Evolutionary conservation across 2,329 filamentous ascomycete species (phyloP).

Genomic region (Fusarium sp.): DNA sequence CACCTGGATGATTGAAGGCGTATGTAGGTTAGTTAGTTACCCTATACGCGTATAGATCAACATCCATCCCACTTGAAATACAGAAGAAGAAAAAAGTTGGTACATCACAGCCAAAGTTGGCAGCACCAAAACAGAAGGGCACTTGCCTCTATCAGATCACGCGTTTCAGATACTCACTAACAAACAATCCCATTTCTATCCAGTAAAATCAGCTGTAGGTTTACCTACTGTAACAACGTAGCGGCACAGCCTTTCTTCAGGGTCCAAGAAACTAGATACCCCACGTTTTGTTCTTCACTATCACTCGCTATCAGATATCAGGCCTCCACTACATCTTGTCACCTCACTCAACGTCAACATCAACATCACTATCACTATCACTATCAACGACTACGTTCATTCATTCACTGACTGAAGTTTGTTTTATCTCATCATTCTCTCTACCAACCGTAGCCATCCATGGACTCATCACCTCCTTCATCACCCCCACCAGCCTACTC

Average conservation of each 20-base stretch:
- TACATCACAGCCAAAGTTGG: conserved; percentile 11
- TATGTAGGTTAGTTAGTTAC: background rate
- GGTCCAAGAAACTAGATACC: conserved; percentile 15
- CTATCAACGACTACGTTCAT: background rate
- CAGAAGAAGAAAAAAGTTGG: conserved; percentile 2
- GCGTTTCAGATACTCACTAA: conserved; percentile 18
- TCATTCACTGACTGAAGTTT: background rate
- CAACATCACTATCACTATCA: background rate
- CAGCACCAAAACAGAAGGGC: background rate
- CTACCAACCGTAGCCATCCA: conserved; percentile 11
- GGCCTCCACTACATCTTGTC: background rate
- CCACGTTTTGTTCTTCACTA: conserved; percentile 19
- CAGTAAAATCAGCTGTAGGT: background rate
- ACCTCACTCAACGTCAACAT: conserved; percentile 7
- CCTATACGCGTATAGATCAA: background rate
- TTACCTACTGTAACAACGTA: conserved; percentile 8
- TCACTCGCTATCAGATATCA: background rate
- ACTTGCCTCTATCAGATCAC: background rate
- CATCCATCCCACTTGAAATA: background rate
- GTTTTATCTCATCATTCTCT: background rate
- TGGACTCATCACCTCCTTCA: conserved; percentile 5
- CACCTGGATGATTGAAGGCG: background rate
- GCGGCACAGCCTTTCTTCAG: conserved; percentile 18
- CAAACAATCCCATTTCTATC: background rate
- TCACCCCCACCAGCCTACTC: conserved; percentile 32